phyloP scores from a whole-genome alignment of 2,329 filamentous ascomycete genomes.

The Calonectria hawksworthii region DNA sequence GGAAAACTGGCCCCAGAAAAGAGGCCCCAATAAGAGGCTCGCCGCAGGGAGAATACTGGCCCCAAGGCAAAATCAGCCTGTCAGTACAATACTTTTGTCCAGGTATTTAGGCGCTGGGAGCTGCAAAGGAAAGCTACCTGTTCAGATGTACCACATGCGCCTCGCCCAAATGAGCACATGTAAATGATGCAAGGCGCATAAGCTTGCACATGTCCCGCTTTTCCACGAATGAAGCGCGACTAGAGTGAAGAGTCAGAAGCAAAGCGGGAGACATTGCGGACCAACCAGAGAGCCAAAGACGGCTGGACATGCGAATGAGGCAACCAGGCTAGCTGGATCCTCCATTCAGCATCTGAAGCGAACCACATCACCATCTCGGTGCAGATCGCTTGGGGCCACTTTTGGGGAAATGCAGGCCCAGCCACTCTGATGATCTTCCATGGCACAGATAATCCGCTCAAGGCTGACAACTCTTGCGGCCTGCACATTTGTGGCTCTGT shows the following conservation, averaged over 20 bases:
- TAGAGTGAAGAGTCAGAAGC: background rate
- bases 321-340: background rate
- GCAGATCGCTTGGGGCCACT: background rate
- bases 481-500: background rate
- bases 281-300: background rate
- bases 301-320: background rate
- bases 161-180: background rate
- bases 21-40: background rate
- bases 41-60: background rate
- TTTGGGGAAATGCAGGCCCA: background rate
- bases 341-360: background rate
- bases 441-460: background rate
- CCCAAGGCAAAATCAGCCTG: background rate
- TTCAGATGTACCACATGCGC: background rate
- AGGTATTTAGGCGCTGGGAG: background rate
- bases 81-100: background rate
- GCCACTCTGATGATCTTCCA: background rate
- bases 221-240: background rate
- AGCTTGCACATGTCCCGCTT: background rate
- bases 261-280: background rate
- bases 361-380: background rate
- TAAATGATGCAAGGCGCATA: background rate
- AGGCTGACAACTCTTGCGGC: background rate
- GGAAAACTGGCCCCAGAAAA: background rate
- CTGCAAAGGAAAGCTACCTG: background rate